Percentiles rank a stretch among this genome's conserved stretches.
Evolutionary conservation across 805 yeast species (phyloP).

Genomic region (Starmerella kuoi): DNA sequence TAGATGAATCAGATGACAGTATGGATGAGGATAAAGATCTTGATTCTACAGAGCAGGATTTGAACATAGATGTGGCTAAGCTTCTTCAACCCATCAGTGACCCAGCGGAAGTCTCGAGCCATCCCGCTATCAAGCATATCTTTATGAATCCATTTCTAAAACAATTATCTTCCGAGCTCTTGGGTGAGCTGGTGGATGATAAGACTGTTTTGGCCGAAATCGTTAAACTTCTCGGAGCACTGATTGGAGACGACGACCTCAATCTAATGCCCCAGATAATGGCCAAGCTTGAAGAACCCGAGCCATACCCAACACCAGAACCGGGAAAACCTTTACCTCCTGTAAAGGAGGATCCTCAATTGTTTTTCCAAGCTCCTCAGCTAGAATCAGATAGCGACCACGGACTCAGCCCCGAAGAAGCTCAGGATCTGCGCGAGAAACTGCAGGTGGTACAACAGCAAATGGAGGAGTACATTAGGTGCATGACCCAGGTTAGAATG

Average conservation of each 20-base stretch:
- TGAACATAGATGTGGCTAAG: slow-evolving; percentile 25
- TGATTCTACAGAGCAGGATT: slow-evolving; percentile 41
- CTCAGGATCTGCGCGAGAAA: slow-evolving; percentile 60
- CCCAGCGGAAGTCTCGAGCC: slow-evolving; percentile 65
- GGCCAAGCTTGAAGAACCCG: slow-evolving; percentile 2
- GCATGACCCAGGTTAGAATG: slow-evolving; percentile 57
- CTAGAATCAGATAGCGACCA: slow-evolving; percentile 37
- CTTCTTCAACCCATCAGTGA: slow-evolving; percentile 61
- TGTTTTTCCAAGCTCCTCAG: slow-evolving; percentile 52
- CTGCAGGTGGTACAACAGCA: slow-evolving; percentile 71
- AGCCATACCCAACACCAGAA: slow-evolving; percentile 12
- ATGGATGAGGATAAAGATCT: slow-evolving; percentile 33
- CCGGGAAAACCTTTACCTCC: slow-evolving; percentile 10
- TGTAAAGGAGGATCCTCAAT: slow-evolving; percentile 4
- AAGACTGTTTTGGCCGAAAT: slow-evolving; percentile 63
- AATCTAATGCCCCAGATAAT: slow-evolving; percentile 15
- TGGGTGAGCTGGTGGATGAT: slow-evolving; percentile 69
- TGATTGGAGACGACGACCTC: slow-evolving; percentile 76
- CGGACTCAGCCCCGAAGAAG: slow-evolving; percentile 42
- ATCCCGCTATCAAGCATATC: slow-evolving; percentile 56
- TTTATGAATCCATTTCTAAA: slow-evolving; percentile 47
- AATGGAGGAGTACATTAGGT: slow-evolving; percentile 74
- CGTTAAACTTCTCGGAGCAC: slow-evolving; percentile 58
- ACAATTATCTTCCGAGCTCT: slow-evolving; percentile 56
- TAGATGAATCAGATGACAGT: slow-evolving; percentile 19